Evolutionary conservation across 768 basidiomycete genomes (phyloP), one percentile per base, ranked within the genome.

Genomic region (Mycena chlorophos): DNA sequence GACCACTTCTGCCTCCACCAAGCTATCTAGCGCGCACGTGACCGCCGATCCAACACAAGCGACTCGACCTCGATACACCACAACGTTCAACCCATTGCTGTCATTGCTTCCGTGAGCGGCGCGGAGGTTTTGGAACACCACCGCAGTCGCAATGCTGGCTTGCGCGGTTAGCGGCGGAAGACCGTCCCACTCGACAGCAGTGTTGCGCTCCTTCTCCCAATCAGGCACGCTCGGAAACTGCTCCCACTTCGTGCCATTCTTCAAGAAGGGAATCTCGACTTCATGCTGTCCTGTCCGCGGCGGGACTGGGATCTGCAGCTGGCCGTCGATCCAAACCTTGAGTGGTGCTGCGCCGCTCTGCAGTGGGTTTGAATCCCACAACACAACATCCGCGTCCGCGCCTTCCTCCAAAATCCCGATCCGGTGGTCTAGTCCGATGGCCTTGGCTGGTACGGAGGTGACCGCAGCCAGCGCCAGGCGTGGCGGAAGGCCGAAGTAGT

Each of bases 281-380:
- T 23, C 5, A 17, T 65, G 62, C n/a, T 69, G 65, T 58, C 73
- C 67, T 1, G 69, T 66, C 55, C 77, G 73, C 4, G 71, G 62
- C 17, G 78, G 77, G n/a, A 73, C 68, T 45, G 75, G 75, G 49
- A 89, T 76, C 63, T 95, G 92, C 3, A 83, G 66, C 54, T 92
- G 84, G 2, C 93, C 93, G 68, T 97, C 94, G 60, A 95, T 89
- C 77, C 86, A 95, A 25, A 90, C 84, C 54, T 86, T 84, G 13
- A 74, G 66, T 0, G 91, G 91, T 0, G 88, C 90, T 2, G 91
- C 86, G 51, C 87, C 89, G 20, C 90, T 72, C 26, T 78, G 77
- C 26, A 93, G 76, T 1, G 91, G 91, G 69, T 91, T 87, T 2
- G 82, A 83, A 63, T 87, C 84, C 86, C 86, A 88, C 31, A 91